Evolutionary conservation across 305 asterid genomes (phyloP).

Genomic region (Solanum hybrid): DNA sequence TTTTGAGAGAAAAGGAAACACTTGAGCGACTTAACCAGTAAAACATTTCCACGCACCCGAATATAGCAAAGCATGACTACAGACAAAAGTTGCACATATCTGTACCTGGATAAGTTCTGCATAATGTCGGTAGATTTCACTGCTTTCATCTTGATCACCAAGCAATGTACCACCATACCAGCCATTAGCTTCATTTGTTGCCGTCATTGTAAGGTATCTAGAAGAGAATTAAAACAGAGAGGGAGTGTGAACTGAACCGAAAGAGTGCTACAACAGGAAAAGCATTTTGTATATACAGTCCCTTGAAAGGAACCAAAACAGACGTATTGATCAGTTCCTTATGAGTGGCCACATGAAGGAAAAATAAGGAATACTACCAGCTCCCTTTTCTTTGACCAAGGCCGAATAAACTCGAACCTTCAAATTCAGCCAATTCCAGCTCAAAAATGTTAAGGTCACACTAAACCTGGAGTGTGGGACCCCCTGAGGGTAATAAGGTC

Average conservation of each 20-base stretch:
- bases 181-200: slow-evolving; percentile 81
- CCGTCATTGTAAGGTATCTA: slow-evolving; percentile 83
- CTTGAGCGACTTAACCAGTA: not conserved
- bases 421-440: not conserved
- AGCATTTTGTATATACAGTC: not conserved
- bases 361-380: not conserved
- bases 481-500: not conserved
- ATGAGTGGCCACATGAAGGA: not conserved
- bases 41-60: not conserved
- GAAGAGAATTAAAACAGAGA: not conserved
- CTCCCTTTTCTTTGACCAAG: not conserved
- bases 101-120: slow-evolving; percentile 88
- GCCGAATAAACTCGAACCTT: not conserved
- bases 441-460: not conserved
- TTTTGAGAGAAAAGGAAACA: not conserved
- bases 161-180: slow-evolving; percentile 94
- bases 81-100: not conserved
- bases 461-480: not conserved
- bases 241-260: not conserved
- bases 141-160: slow-evolving; percentile 85
- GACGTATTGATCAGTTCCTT: not conserved
- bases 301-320: not conserved
- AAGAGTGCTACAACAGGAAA: not conserved
- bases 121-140: slow-evolving; percentile 75
- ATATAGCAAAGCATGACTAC: not conserved